Evolutionary conservation across 108 stramenopile genomes (phyloP).

Genomic region (Cylindrotheca fusiformis): DNA sequence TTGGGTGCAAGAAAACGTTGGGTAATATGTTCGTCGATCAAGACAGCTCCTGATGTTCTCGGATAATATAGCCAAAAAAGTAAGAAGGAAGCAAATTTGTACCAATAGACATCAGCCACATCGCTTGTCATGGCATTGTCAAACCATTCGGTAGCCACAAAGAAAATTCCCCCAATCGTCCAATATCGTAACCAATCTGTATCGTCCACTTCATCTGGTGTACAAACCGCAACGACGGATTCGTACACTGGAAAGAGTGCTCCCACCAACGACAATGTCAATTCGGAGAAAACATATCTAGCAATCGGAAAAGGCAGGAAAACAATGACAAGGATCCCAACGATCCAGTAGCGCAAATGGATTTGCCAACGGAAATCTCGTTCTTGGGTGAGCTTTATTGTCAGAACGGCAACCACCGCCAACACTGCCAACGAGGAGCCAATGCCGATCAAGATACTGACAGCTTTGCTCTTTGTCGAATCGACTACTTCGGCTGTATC

Average conservation of each 20-base stretch:
- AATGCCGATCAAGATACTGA: background rate
- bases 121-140: slow-evolving; percentile 16
- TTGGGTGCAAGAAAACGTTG: slow-evolving; percentile 38
- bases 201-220: slow-evolving; percentile 27
- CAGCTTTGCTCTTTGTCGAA: background rate
- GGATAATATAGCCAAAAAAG: slow-evolving; percentile 51
- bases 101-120: slow-evolving; percentile 19
- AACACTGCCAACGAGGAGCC: background rate
- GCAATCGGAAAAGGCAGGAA: slow-evolving; percentile 30
- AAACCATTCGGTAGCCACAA: slow-evolving; percentile 17
- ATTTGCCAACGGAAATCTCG: background rate
- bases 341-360: background rate
- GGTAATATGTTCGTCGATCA: slow-evolving; percentile 41
- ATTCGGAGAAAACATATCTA: slow-evolving; percentile 29
- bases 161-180: slow-evolving; percentile 14
- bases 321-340: background rate
- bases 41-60: slow-evolving; percentile 37
- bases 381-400: background rate
- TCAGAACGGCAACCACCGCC: background rate
- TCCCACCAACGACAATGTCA: slow-evolving; percentile 28
- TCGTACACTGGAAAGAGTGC: slow-evolving; percentile 33
- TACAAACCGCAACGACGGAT: slow-evolving; percentile 32
- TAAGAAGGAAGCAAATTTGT: slow-evolving; percentile 36
- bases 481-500: background rate
- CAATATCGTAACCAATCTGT: slow-evolving; percentile 42